phyloP scores from a whole-genome alignment of 176 grass and related monocot species.

The Raddia distichophylla region DNA sequence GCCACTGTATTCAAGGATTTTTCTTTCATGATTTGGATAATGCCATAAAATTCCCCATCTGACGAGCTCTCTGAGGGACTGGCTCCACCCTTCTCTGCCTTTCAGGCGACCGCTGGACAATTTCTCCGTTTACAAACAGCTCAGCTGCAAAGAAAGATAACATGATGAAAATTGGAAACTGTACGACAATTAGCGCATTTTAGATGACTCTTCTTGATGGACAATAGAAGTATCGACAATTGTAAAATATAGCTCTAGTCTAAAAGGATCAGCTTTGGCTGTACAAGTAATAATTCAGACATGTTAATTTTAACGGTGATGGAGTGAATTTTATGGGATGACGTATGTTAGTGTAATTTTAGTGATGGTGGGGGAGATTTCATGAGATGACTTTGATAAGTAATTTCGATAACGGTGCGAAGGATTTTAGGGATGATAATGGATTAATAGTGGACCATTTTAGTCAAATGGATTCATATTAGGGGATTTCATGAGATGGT shows the following conservation, averaged over 20 bases:
- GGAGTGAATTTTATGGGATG: too few relatives aligned
- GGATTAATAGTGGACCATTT: too few relatives aligned
- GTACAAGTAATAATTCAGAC: neutral
- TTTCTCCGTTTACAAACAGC: slow-evolving; percentile 90
- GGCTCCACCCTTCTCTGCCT: slow-evolving; percentile 93
- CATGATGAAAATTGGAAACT: slow-evolving; percentile 49
- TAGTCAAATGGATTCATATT: too few relatives aligned
- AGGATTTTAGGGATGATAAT: too few relatives aligned
- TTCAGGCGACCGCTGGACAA: slow-evolving; percentile 86
- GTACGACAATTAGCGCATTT: neutral
- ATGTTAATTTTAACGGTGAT: too few relatives aligned
- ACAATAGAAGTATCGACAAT: neutral
- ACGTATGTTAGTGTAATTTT: too few relatives aligned
- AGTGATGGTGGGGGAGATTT: too few relatives aligned
- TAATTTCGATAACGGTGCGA: too few relatives aligned
- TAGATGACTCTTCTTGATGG: neutral
- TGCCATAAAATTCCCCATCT: neutral
- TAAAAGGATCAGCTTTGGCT: neutral
- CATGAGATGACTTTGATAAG: too few relatives aligned
- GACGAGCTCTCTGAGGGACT: slow-evolving; percentile 73
- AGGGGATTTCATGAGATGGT: too few relatives aligned
- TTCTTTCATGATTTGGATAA: neutral
- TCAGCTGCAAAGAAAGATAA: slow-evolving; percentile 68
- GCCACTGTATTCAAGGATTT: neutral
- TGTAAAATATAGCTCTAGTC: neutral